Evolutionary conservation across 495 filamentous ascomycete species (phyloP).

Genomic region (Xylaria grammica): DNA sequence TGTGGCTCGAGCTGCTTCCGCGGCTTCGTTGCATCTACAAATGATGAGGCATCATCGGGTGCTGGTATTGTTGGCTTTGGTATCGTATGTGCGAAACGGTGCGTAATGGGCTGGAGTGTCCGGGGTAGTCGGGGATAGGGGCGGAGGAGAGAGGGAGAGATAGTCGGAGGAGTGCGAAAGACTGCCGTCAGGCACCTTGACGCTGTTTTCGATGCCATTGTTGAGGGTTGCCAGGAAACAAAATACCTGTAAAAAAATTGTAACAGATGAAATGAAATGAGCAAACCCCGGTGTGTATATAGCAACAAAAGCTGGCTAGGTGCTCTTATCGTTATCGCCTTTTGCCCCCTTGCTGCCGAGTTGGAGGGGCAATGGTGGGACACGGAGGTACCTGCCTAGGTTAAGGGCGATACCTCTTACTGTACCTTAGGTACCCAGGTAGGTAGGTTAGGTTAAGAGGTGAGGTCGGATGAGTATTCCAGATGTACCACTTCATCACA

Average conservation of each 20-base stretch:
- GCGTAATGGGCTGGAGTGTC: constrained; percentile 24
- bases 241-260: too few species aligned
- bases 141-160: constrained; percentile 26
- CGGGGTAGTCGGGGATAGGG: constrained; percentile 25
- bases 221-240: not conserved
- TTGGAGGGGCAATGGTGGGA: not conserved
- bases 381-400: not conserved
- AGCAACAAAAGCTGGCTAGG: too few species aligned
- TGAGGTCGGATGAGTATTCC: too few species aligned
- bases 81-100: constrained; percentile 44
- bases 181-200: constrained; percentile 17
- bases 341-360: too few species aligned
- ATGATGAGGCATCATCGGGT: constrained; percentile 28
- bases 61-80: constrained; percentile 35
- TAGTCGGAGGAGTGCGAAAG: constrained; percentile 12
- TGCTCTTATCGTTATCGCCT: not conserved
- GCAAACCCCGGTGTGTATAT: too few species aligned
- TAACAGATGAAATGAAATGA: too few species aligned
- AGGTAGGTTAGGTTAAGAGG: too few species aligned
- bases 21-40: constrained; percentile 36
- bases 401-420: too few species aligned
- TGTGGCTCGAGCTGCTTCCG: constrained; percentile 57
- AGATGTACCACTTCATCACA: too few species aligned
- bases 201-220: constrained; percentile 26
- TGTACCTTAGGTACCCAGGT: not conserved